phyloP scores from a whole-genome alignment of 208 protist genomes.

The Angomonas ambiguus region DNA sequence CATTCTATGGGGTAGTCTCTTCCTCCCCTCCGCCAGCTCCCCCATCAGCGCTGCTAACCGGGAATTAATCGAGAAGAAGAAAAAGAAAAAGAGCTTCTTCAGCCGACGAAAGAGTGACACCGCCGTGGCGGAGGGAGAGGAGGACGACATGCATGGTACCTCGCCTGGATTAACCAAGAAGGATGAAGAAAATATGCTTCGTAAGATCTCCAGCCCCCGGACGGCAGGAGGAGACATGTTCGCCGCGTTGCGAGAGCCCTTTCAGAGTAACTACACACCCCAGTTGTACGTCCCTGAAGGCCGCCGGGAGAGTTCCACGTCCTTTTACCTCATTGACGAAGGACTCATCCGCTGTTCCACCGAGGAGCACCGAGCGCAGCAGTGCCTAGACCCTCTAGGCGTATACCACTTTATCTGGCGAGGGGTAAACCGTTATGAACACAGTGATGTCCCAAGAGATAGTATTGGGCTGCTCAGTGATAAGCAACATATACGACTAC shows the following conservation, averaged over 20 bases:
- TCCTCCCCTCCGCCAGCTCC: slow-evolving; percentile 15
- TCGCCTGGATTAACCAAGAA: not conserved
- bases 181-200: not conserved
- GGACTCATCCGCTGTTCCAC: slow-evolving; percentile 17
- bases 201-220: not conserved
- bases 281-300: not conserved
- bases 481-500: slow-evolving; percentile 23
- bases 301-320: not conserved
- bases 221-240: slow-evolving; percentile 27
- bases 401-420: slow-evolving; percentile 36
- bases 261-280: slow-evolving; percentile 26
- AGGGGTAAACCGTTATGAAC: slow-evolving; percentile 19
- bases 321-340: slow-evolving; percentile 4
- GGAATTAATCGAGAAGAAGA: slow-evolving; percentile 3
- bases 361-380: slow-evolving; percentile 18
- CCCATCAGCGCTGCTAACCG: not conserved
- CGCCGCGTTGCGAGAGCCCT: slow-evolving; percentile 26
- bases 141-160: not conserved
- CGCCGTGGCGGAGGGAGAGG: not conserved
- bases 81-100: not conserved
- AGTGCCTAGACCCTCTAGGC: slow-evolving; percentile 27
- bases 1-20: slow-evolving; percentile 13
- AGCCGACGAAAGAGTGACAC: too few species aligned
- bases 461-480: slow-evolving; percentile 27
- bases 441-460: slow-evolving; percentile 17